Conservation (phyloP, 768 basidiomycete species). For the Trametes cinnabarina region DNA sequence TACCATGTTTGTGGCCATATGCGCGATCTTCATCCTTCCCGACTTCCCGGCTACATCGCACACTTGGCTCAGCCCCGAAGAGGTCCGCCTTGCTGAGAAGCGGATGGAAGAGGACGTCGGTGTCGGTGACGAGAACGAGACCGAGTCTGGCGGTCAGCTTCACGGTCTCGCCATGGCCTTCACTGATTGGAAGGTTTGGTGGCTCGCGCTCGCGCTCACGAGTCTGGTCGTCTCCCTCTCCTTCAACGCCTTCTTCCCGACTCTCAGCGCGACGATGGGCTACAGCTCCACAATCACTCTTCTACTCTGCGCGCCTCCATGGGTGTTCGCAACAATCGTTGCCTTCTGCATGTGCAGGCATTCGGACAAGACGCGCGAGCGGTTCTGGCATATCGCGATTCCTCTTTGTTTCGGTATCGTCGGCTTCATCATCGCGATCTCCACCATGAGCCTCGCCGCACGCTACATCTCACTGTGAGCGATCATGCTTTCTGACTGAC, state of each 20-base stretch:
- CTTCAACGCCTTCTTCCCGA: slow-evolving; percentile 82
- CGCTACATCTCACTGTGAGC: slow-evolving; percentile 66
- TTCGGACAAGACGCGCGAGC: slow-evolving; percentile 69
- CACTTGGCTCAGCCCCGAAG: slow-evolving; percentile 59
- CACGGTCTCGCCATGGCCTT: slow-evolving; percentile 58
- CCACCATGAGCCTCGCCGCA: slow-evolving; percentile 57
- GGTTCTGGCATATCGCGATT: slow-evolving; percentile 61
- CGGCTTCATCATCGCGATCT: slow-evolving; percentile 65
- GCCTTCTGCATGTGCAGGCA: slow-evolving; percentile 57
- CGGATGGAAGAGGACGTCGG: slow-evolving; percentile 67
- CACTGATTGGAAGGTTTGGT: slow-evolving; percentile 84
- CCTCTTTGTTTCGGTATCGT: slow-evolving; percentile 59
- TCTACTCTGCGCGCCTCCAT: slow-evolving; percentile 78
- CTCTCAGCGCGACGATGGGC: slow-evolving; percentile 70
- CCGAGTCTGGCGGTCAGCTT: slow-evolving; percentile 34
- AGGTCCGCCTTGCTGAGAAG: slow-evolving; percentile 52
- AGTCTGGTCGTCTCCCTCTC: slow-evolving; percentile 61
- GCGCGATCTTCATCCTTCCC: slow-evolving; percentile 64
- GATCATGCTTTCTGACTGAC: neutral
- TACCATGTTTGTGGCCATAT: slow-evolving; percentile 51
- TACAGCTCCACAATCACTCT: slow-evolving; percentile 63
- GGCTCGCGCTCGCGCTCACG: slow-evolving; percentile 63
- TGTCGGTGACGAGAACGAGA: slow-evolving; percentile 48
- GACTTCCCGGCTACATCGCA: slow-evolving; percentile 65
- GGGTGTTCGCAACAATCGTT: slow-evolving; percentile 57